Percentiles rank a stretch among this genome's conserved stretches.
Evolutionary conservation across 495 filamentous ascomycete species (phyloP).

Genomic region (Rhypophila decipiens): DNA sequence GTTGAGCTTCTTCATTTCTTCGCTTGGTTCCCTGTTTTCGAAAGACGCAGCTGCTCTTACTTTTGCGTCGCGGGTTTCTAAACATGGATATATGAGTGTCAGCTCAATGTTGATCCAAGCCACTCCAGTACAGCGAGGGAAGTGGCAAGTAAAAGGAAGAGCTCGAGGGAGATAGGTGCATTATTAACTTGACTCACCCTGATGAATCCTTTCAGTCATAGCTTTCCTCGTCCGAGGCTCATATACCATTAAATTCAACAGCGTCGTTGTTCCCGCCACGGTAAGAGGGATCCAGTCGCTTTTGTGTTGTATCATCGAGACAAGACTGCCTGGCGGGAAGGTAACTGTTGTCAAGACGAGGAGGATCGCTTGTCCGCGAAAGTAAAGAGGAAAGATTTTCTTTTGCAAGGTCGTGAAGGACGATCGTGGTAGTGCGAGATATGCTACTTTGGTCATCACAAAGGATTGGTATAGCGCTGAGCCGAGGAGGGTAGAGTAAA

Average conservation of each 20-base stretch:
- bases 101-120: too few species aligned
- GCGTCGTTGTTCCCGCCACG: slow-evolving; percentile 32
- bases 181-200: too few species aligned
- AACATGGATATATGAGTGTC: too few species aligned
- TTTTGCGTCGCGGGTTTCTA: slow-evolving; percentile 22
- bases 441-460: slow-evolving; percentile 47
- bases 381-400: slow-evolving; percentile 50
- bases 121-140: neutral
- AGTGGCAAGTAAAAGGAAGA: neutral
- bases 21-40: slow-evolving; percentile 13
- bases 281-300: slow-evolving; percentile 33
- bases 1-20: slow-evolving; percentile 34
- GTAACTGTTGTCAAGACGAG: slow-evolving; percentile 40
- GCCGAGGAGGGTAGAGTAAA: slow-evolving; percentile 48
- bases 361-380: slow-evolving; percentile 38
- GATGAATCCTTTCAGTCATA: slow-evolving; percentile 39
- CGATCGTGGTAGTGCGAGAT: slow-evolving; percentile 36
- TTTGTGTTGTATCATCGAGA: slow-evolving; percentile 27
- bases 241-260: slow-evolving; percentile 41
- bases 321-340: slow-evolving; percentile 34
- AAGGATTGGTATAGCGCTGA: slow-evolving; percentile 48
- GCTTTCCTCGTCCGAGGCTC: slow-evolving; percentile 41
- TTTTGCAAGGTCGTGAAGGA: slow-evolving; percentile 48
- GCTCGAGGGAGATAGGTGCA: neutral
- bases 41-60: neutral